A percentile compares a stretch with the other conserved stretches of the same genome.
phyloP scores from a whole-genome alignment of 1,139 yeast species.

The Hyphopichia pseudoburtonii region DNA sequence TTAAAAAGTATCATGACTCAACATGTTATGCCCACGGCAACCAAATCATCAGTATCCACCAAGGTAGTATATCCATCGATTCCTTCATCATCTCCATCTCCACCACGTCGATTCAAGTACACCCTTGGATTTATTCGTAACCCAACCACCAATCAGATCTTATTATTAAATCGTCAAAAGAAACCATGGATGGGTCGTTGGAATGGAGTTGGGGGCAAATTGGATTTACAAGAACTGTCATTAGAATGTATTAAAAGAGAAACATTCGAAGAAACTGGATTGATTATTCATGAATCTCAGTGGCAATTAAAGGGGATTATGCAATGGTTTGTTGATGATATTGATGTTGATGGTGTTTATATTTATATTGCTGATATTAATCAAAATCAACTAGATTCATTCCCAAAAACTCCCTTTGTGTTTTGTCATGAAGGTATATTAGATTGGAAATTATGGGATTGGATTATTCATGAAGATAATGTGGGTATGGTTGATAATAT shows the following conservation, averaged over 20 bases:
- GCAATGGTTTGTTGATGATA: slow-evolving; percentile 34
- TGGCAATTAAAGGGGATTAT: slow-evolving; percentile 37
- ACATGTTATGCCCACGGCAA: too few relatives aligned
- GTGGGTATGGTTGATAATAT: slow-evolving; percentile 48
- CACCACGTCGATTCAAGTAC: slow-evolving; percentile 19
- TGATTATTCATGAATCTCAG: slow-evolving; percentile 27
- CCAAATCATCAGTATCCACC: too few relatives aligned
- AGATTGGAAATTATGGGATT: slow-evolving; percentile 43
- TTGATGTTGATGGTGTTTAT: slow-evolving; percentile 40
- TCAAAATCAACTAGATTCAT: slow-evolving; percentile 23
- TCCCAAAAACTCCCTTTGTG: slow-evolving; percentile 22
- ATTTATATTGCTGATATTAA: slow-evolving; percentile 39
- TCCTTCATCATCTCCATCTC: too few relatives aligned
- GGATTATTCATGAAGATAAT: slow-evolving; percentile 40
- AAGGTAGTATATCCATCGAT: too few relatives aligned
- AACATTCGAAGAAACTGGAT: slow-evolving; percentile 46
- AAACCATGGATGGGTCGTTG: slow-evolving; percentile 55
- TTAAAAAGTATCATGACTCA: too few relatives aligned
- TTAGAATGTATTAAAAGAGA: slow-evolving; percentile 43
- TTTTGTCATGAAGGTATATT: slow-evolving; percentile 43
- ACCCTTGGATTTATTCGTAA: slow-evolving; percentile 43
- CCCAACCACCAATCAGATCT: slow-evolving; percentile 29
- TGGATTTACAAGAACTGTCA: slow-evolving; percentile 37
- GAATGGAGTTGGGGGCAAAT: slow-evolving; percentile 54
- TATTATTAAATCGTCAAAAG: slow-evolving; percentile 43